Conservation (phyloP, 768 basidiomycete species). For the Vararia minispora region DNA sequence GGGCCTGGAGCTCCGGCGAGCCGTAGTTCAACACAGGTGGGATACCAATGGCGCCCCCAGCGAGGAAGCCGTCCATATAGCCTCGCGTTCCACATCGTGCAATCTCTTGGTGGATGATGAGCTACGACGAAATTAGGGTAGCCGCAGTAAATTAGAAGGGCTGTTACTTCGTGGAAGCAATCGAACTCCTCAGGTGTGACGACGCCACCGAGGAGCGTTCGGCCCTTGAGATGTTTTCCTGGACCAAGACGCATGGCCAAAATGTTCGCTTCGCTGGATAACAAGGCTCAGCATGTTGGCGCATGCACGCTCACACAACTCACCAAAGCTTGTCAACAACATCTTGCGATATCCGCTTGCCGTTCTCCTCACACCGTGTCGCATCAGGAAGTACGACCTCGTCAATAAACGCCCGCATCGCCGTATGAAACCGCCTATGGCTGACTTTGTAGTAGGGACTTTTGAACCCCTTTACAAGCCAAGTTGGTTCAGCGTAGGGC, state of each 20-base stretch:
- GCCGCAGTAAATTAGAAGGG: not conserved
- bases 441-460: conserved; percentile 71
- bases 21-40: conserved; percentile 88
- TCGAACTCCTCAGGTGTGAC: conserved; percentile 80
- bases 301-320: conserved; percentile 16
- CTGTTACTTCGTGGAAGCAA: conserved; percentile 82
- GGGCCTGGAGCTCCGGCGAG: conserved; percentile 55
- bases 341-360: conserved; percentile 75
- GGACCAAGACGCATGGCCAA: conserved; percentile 89
- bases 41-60: conserved; percentile 76
- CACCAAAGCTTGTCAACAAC: conserved; percentile 81
- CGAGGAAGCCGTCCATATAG: conserved; percentile 78
- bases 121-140: conserved; percentile 25
- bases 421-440: conserved; percentile 66
- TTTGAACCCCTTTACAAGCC: conserved; percentile 57
- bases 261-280: conserved; percentile 55
- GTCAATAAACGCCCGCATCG: conserved; percentile 65
- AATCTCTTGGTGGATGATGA: conserved; percentile 74
- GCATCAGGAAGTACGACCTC: conserved; percentile 71
- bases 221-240: conserved; percentile 77
- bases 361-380: conserved; percentile 68
- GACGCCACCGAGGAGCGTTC: conserved; percentile 62
- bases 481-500: conserved; percentile 81
- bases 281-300: not conserved
- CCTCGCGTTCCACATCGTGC: conserved; percentile 77